Base-by-base conservation (phyloP, 495 filamentous ascomycete species). In the Penicillium ochrochloron region DNA sequence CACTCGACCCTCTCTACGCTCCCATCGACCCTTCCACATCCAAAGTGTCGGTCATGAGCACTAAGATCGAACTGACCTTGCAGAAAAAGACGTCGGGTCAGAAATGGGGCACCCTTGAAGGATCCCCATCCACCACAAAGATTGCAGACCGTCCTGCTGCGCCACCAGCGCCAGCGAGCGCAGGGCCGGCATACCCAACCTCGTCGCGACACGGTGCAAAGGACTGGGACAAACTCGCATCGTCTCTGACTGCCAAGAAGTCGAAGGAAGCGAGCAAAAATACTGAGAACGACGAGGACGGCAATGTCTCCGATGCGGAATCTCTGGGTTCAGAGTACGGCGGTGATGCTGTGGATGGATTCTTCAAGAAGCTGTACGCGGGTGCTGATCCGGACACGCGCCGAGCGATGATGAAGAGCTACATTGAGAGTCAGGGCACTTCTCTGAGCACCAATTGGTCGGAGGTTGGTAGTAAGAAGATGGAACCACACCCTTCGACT, bases 391-490 rank as follows among this genome's bases (percentile, higher is more conserved):
- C 87, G 0, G 94, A 99, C 64, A 92, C 92, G 39, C 86, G 85
- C 68, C 85, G 92, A 4, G 95, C 95, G 3, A 99, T 99, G 95
- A 92, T 97, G 86, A 99, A 99, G 85, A 97, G 92, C 75, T 98
- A 91, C 69, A 75, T 86, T 25, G 95, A 99, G 80, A 97, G 93
- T 73, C 92, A 94, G 66, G 95, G 95, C 1, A 99, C 95, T 0
- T 87, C 92, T 2, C 78, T 99, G 64, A 97, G 94, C 73, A 99
- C 96, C 1, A 91, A 94, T 66, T 99, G 95, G 95, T 75, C 77
- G 1, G 93, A 97, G 65, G 95, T 97, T 46, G 84, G 86, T 19
- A 87, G 82, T 61, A 86, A 86, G 34, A 89, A 80, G 42, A 90
- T 97, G 60, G 85, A 91, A 76, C 88, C 88, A 8, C 78, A 81